phyloP scores from a whole-genome alignment of 208 protist genomes.

The Acanthamoeba castellanii region DNA sequence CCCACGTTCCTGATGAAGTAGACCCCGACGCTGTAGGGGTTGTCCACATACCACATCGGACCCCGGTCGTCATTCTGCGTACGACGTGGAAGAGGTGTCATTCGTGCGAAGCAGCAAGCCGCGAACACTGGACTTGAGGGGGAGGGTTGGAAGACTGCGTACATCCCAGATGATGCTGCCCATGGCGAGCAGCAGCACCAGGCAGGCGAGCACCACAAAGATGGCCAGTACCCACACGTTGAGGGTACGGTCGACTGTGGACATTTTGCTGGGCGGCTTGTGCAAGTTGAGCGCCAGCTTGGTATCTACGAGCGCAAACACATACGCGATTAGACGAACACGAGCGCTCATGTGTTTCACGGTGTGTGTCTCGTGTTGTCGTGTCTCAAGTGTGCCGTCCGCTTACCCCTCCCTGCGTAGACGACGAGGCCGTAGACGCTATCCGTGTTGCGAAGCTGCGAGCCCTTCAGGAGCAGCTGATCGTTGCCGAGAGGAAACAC shows the following conservation, averaged over 20 bases:
- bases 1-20: constrained; percentile 43
- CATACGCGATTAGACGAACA: background rate
- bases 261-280: constrained; percentile 56
- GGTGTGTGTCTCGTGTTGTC: background rate
- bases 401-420: constrained; percentile 92
- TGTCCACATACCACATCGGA: constrained; percentile 55
- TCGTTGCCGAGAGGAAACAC: constrained; percentile 16
- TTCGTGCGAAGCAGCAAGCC: background rate
- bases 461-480: constrained; percentile 55
- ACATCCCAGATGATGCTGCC: constrained; percentile 34
- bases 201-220: background rate
- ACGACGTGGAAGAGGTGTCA: background rate
- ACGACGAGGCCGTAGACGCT: constrained; percentile 92
- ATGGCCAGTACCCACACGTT: constrained; percentile 6
- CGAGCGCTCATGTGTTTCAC: too few relatives aligned
- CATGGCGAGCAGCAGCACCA: constrained; percentile 31
- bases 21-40: background rate
- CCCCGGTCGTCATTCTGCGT: background rate
- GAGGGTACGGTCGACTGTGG: background rate
- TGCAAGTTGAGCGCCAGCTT: constrained; percentile 59
- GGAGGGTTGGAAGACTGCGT: background rate
- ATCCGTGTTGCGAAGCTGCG: constrained; percentile 92
- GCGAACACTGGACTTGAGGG: background rate
- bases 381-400: too few relatives aligned
- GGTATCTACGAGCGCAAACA: background rate